A percentile compares a stretch with the other conserved stretches of the same genome.
Conservation (phyloP, 2,329 filamentous ascomycete genomes). For the Orbilia blumenaviensis region DNA sequence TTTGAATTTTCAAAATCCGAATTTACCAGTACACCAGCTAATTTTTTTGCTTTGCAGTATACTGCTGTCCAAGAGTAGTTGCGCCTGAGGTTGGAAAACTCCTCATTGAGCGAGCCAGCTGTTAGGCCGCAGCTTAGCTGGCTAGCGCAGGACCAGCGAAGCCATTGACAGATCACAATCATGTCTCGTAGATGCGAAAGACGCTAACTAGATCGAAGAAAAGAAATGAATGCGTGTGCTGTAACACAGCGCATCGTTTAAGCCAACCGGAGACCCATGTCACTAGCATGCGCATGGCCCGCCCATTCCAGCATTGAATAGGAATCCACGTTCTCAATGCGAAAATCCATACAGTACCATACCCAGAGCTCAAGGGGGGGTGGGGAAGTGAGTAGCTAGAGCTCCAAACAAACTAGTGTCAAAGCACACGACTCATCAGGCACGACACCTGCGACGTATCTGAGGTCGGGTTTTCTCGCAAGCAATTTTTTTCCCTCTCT, state of each 20-base stretch:
- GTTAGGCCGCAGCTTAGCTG: constrained; percentile 26
- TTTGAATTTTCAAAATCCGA: constrained; percentile 26
- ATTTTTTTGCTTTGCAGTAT: no score
- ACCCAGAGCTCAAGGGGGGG: constrained; percentile 19
- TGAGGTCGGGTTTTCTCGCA: not conserved
- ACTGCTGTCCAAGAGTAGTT: no score
- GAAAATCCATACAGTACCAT: not conserved
- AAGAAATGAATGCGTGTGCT: constrained; percentile 49
- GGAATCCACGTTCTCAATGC: constrained; percentile 28
- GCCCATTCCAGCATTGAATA: constrained; percentile 22
- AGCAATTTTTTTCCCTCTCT: not conserved
- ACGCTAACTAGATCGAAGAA: constrained; percentile 23
- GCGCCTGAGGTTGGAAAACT: not conserved
- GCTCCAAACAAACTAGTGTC: constrained; percentile 10
- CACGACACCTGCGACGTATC: constrained; percentile 13
- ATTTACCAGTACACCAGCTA: not conserved
- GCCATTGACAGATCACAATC: constrained; percentile 48
- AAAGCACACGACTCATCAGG: constrained; percentile 42
- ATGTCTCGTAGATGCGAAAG: constrained; percentile 36
- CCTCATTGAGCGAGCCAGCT: constrained; percentile 27
- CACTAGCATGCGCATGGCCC: constrained; percentile 2
- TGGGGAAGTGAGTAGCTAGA: not conserved
- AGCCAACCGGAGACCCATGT: constrained; percentile 25
- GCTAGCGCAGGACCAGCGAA: constrained; percentile 44
- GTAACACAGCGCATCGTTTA: constrained; percentile 51